Conservation (phyloP, 1,284 basidiomycete genomes). For the Xanthoconium separans region DNA sequence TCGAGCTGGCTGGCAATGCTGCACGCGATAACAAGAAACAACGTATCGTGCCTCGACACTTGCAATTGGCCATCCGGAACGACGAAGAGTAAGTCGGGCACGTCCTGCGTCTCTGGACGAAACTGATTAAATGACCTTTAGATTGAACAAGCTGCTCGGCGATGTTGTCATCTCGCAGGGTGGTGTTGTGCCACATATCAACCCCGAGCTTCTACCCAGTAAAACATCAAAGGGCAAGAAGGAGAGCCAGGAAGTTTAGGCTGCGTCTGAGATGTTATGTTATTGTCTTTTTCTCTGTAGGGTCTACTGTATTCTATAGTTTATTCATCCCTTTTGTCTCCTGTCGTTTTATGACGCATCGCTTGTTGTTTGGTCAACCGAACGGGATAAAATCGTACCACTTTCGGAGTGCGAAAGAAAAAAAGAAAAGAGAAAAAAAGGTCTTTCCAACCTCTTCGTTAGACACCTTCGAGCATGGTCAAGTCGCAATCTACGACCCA, state of each 20-base stretch:
- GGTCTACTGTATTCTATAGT: constrained; percentile 33
- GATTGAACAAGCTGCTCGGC: constrained; percentile 71
- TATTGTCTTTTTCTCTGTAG: constrained; percentile 26
- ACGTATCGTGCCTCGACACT: constrained; percentile 86
- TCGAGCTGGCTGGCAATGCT: constrained; percentile 76
- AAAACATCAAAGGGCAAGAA: constrained; percentile 43
- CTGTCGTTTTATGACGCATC: neutral
- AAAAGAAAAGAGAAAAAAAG: too few relatives aligned
- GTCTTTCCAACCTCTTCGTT: neutral
- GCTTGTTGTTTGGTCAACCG: neutral
- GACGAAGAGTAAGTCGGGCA: constrained; percentile 68
- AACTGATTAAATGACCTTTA: constrained; percentile 14
- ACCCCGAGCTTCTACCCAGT: constrained; percentile 46
- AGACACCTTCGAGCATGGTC: neutral
- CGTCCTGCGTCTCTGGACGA: constrained; percentile 2
- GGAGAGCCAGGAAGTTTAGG: constrained; percentile 33
- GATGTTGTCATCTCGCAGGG: constrained; percentile 87
- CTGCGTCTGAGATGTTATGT: constrained; percentile 8
- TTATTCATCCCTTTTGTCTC: constrained; percentile 24
- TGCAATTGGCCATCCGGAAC: constrained; percentile 87
- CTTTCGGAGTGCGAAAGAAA: neutral
- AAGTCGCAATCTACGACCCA: constrained; percentile 8
- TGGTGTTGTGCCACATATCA: constrained; percentile 76
- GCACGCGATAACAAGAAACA: constrained; percentile 73
- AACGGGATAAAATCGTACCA: neutral